Base-by-base conservation (phyloP, 495 filamentous ascomycete species). In the Penicillium roqueforti region DNA sequence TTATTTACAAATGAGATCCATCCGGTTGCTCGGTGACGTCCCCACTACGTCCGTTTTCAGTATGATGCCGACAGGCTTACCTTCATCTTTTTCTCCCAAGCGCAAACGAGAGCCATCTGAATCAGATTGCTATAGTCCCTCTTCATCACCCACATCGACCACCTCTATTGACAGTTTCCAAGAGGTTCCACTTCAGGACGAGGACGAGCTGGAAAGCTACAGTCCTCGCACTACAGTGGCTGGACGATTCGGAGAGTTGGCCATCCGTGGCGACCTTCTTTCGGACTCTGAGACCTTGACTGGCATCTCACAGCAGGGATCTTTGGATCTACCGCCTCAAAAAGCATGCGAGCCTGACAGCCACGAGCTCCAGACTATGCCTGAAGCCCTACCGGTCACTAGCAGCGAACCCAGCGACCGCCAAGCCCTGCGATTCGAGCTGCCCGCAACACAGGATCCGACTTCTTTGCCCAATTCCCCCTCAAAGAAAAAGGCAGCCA, bases 211-310 rank as follows among this genome's bases (percentile, higher is more conserved):
- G 14, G 71, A 69, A 23, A 58, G 68, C 43, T 61, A 71, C 49
- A 89, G 86, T 61, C 86, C 87, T 26, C 78, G 81, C 55, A 79
- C 81, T 13, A 79, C 70, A 31, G 84, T 89, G 47, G 84, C 82
- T 54, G 79, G 83, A 57, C 75, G 80, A 50, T 83, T 91, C 59
- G 79, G 80, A 55, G 77, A 82, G 42, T 71, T 89, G 29, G 79
- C 76, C 34, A 68, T 88, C 43, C 80, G 75, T 54, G 76, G 79
- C 55, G 69, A 76, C 52, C 59, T 48, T 36, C 40, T 69, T 39
- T 49, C 67, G 50, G 58, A 67, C 57, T 51, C 60, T 51, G 56
- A 61, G 60, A 51, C 57, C 51, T 47, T 55, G 59, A 55, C 55
- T 56, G 43, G 49, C 49, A 43, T 55, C 23, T 32, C 56, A 31